Base-by-base conservation (phyloP, 768 basidiomycete species). In the Collybia mongolica region DNA sequence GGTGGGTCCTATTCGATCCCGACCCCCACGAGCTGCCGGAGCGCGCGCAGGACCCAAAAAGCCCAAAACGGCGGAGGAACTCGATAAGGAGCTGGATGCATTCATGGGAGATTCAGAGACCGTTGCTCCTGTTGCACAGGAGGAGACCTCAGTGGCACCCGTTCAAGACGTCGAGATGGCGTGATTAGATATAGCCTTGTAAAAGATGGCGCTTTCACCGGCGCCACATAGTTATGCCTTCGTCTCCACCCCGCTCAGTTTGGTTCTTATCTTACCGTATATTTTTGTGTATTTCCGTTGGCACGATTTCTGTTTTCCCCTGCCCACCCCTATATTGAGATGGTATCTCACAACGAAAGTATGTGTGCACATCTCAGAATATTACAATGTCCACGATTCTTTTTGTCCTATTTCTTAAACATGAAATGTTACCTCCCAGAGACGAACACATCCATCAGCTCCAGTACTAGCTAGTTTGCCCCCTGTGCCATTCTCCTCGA, bases 31-130 rank as follows among this genome's bases (percentile, higher is more conserved):
- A 7, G 65, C 46, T n/a, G 52, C 54, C 20, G 61, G 61, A 4
- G 56, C 58, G 8, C 64, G 53, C 54, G 60, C 62, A 20, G 52
- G 45, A 42, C 66, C 66, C 18, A 71, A 77, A 60, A 83, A 84
- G 68, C 75, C 80, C 3, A 84, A 90, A 68, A 88, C 88, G 1
- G 88, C 82, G 6, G 88, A 85, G 51, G 90, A 96, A 57, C 69
- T 97, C 52, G 93, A 97, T 65, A 84, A 80, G 65, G 93, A 97
- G 68, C 65, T 97, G 52, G 93, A 97, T 56, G 81, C 85, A 2
- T 91, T 90, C 59, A 90, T 92, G 90, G 82, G 79, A 6, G 86
- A 86, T 57, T 69, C 76, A 0, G 68, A 69, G 20, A 47, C 71
- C 12, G 39, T 48, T 15, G 58, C 68, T 9, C 60, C 36, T 1